A percentile compares a stretch with the other conserved stretches of the same genome.
phyloP scores from a whole-genome alignment of 345 rosid species.

The Bruguiera gymnorhiza region DNA sequence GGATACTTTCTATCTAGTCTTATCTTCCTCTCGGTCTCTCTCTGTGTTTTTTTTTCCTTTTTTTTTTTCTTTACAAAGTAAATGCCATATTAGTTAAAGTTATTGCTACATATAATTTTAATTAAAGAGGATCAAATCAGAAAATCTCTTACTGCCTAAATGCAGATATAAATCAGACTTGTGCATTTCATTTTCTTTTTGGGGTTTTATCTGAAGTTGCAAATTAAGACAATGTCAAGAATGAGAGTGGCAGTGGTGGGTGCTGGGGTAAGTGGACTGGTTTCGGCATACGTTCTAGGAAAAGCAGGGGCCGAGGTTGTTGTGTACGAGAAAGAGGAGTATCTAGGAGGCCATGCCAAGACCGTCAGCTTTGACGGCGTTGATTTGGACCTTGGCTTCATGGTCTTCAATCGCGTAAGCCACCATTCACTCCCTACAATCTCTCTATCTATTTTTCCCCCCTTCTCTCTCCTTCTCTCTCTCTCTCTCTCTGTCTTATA shows the following conservation, averaged over 20 bases:
- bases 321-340: constrained; percentile 55
- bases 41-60: neutral
- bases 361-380: constrained; percentile 49
- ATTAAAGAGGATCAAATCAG: too few species aligned
- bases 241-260: constrained; percentile 70
- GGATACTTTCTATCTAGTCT: too few species aligned
- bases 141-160: too few species aligned
- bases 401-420: constrained; percentile 65
- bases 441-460: too few species aligned
- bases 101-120: too few species aligned
- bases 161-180: too few species aligned
- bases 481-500: neutral
- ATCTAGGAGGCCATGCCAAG: constrained; percentile 64
- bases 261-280: constrained; percentile 60
- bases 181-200: too few species aligned
- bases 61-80: neutral
- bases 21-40: too few species aligned
- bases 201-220: too few species aligned
- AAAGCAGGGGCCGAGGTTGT: constrained; percentile 47
- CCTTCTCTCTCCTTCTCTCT: neutral
- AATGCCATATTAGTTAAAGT: too few species aligned
- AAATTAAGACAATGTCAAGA: neutral
- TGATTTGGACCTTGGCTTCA: constrained; percentile 72
- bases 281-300: constrained; percentile 50
- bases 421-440: neutral